Evolutionary conservation across 2,329 filamentous ascomycete genomes (phyloP), one percentile per base, ranked within the genome.

Genomic region (Arthrobotrys conoides): DNA sequence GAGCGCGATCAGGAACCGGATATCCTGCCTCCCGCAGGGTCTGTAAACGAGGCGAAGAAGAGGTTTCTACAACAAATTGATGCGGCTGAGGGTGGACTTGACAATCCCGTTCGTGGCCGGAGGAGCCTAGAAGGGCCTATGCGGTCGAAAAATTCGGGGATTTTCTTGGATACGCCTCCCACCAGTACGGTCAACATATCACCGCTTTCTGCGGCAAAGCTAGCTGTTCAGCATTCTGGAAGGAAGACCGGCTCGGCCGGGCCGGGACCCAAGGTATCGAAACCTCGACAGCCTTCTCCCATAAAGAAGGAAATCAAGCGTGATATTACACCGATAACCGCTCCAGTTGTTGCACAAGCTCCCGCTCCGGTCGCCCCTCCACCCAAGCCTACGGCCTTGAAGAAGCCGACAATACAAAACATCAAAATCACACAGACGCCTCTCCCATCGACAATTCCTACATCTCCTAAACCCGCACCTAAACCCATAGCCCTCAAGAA

Each of bases 221-320:
- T 77, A 6, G 73, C 73, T 14, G 73, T 77, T 63, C 73, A 77
- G 61, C 73, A 77, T 77, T 77, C 73, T 14, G 73, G 73, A 41
- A 69, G 67, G 20, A 77, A 49, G n/a, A 51, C 73, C 14, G 73
- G 73, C 27, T 71, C 67, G 44, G 30, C 30, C 8, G 61, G 71
- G 18, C 55, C 71, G 5, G 53, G 38, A 0, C 67, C 73, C 2
- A 68, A 53, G 10, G 24, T 67, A 57, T 63, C 67, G 14, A 77
- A 71, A 38, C 73, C 68, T 63, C 73, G 67, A 24, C 73, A 77
- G 33, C 73, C 73, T 30, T 77, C 73, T 14, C 73, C 73, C 14
- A 77, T 77, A 44, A 77, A 77, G 20, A 66, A 44, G 10, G 73
- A 77, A 44, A 71, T 77, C 10, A 71, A 70, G 18, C 73, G 51